Base-by-base conservation (phyloP, 805 yeast genomes). In the Kuraishia hungarica region DNA sequence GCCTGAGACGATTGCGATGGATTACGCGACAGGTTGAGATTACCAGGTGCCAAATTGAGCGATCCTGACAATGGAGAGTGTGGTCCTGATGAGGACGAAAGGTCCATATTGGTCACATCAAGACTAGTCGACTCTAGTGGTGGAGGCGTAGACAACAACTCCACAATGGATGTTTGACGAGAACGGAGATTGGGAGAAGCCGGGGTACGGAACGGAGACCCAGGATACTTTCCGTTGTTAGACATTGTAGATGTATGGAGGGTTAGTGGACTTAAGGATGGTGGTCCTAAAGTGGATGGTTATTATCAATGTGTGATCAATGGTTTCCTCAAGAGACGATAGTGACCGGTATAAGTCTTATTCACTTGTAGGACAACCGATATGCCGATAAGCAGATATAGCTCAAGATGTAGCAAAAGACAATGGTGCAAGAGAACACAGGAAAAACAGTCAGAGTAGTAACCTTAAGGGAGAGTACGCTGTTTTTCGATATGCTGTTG, bases 81-180 rank as follows among this genome's bases (percentile, higher is more conserved):
- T 2, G 62, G 62, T 17, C 66, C 58, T 10, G 58, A 58, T 20
- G 26, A n/a, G 43, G 54, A 15, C 48, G 51, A 11, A 21, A 60
- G 54, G 39, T 60, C 60, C 53, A 60, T 39, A 46, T 55, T 53
- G 6, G 61, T 46, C 10, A 60, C 51, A 35, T 58, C 60, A 20
- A 57, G 51, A 39, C 58, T 55, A 26, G 19, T n/a, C 22, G 59
- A 54, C 15, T 73, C 81, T 55, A 86, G 67, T 1, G 86, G 87
- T 2, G 93, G 94, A 0, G 94, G 94, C 3, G 91, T 82, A 17
- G 88, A 82, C 39, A 87, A 71, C 72, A 87, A 71, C 65, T 87
- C 93, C 48, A 84, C 93, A 52, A 87, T 86, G 7, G 91, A 85
- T 0, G 89, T 79, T 59, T 85, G 83, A 59, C 84, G 72, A 17